These are phyloP conservation scores for Yamagishiella unicocca DNA, from an alignment of 139 green algal species.

Conservation along the genomic window DNA sequence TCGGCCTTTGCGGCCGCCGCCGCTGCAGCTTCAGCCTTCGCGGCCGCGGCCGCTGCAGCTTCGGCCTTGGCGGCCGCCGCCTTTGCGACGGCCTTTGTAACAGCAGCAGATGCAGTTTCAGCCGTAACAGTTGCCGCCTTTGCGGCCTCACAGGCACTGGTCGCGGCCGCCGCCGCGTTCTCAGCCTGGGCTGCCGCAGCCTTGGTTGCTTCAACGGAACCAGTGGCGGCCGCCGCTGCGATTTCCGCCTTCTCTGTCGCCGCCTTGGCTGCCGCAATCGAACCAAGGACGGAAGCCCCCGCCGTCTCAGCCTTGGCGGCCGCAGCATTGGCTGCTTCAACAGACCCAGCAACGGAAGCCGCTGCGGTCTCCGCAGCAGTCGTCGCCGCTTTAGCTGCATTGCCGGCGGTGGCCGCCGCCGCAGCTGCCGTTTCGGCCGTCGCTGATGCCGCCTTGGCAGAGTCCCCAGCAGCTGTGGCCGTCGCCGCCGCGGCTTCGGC, in stretches of 20 bases:
- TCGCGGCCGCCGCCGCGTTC: neutral
- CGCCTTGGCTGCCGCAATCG: neutral
- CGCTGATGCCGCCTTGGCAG: neutral
- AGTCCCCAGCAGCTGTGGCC: neutral
- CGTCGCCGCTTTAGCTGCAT: neutral
- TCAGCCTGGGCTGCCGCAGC: neutral
- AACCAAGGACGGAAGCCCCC: neutral
- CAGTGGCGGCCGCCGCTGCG: neutral
- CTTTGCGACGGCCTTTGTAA: neutral
- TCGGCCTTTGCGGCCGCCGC: no score
- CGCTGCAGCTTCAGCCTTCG: no score
- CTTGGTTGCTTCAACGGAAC: neutral
- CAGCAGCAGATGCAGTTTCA: neutral
- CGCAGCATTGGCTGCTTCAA: neutral
- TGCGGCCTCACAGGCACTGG: neutral
- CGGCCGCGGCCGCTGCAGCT: no score
- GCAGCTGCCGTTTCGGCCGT: neutral
- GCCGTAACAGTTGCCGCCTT: neutral
- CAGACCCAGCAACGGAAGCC: no score
- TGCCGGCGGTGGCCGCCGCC: neutral
- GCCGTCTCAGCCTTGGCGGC: neutral
- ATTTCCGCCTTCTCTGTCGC: conserved; percentile 4
- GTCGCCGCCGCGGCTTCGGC: neutral
- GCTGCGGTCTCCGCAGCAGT: neutral
- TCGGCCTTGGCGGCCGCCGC: no score